Evolutionary conservation across 2,329 filamentous ascomycete species (phyloP), one percentile per base, ranked within the genome.

Genomic region (Monosporascus cannonballus): DNA sequence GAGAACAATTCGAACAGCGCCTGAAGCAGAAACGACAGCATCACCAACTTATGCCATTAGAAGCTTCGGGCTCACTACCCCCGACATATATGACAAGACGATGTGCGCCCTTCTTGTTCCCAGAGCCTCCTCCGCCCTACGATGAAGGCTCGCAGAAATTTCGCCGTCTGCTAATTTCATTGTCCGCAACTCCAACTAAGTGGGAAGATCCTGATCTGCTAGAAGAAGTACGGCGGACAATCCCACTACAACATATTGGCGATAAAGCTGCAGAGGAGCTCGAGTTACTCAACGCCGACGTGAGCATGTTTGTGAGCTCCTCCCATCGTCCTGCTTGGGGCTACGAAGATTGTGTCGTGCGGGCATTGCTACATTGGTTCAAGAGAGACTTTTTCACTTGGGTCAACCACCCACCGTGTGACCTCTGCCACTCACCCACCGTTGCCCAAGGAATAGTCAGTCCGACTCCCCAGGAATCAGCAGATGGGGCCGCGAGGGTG

Each of bases 161-260:
- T 63, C 81, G 87, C 61, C 96, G 87, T 71, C 81, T 95, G 56
- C 80, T 97, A 45, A 81, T 95, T 59, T 90, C 89, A 20, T 74
- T 97, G 20, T 96, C 93, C 17, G 80, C 88, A 54, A 96, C 91
- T 46, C 94, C 94, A 18, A 88, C 86, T 20, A 94, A 93, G 68
- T 99, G 96, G 74, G 94, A 99, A 71, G 97, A 99, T 70, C 93
- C 94, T 0, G 94, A 94, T 37, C 75, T 97, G 11, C 76, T 99
- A 50, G 94, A 99, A 67, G 93, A 97, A 69, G 94, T 93, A 5
- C 75, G 97, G 18, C 84, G 89, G 56, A 84, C 85, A 38, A 90
- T 99, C 48, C 93, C 27, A 30, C 27, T 30, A 30, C 9, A 30
- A 11, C 27, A 4, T 1, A 30, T 30, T 30, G 3, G 4, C 1